phyloP scores from a whole-genome alignment of 305 asterid species.

The Plantago coronopus region DNA sequence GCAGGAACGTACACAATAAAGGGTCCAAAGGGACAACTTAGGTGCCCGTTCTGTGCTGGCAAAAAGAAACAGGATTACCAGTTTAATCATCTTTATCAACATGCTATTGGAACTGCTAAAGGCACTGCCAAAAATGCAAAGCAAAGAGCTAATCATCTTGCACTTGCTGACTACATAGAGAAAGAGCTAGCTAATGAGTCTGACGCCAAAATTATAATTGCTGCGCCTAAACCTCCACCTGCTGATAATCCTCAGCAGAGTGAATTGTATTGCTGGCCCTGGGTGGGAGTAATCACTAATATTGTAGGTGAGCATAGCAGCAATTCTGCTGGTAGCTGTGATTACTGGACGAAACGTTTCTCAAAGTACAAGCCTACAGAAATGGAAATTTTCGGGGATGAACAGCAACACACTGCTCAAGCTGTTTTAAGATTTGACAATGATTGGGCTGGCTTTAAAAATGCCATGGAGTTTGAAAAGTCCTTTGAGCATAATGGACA shows the following conservation, averaged over 20 bases:
- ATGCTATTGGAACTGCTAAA: constrained; percentile 80
- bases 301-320: constrained; percentile 31
- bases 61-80: constrained; percentile 83
- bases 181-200: constrained; percentile 41
- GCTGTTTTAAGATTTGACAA: constrained; percentile 52
- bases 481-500: constrained; percentile 48
- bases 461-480: constrained; percentile 74
- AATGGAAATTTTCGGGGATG: constrained; percentile 52
- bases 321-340: constrained; percentile 23
- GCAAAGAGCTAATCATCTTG: constrained; percentile 69
- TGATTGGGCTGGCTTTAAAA: constrained; percentile 74
- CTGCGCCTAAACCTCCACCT: constrained; percentile 27
- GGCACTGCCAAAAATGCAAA: constrained; percentile 64
- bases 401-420: constrained; percentile 28
- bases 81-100: constrained; percentile 69
- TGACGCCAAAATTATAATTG: constrained; percentile 41
- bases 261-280: constrained; percentile 69
- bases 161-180: constrained; percentile 49
- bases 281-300: constrained; percentile 65
- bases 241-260: constrained; percentile 37
- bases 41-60: constrained; percentile 89
- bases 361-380: constrained; percentile 55
- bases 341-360: constrained; percentile 53
- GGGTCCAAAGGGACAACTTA: constrained; percentile 66
- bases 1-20: constrained; percentile 62